Percentiles rank a stretch among this genome's conserved stretches.
Conservation (phyloP, 75 land plant genomes). For the Cryptomeria japonica region DNA sequence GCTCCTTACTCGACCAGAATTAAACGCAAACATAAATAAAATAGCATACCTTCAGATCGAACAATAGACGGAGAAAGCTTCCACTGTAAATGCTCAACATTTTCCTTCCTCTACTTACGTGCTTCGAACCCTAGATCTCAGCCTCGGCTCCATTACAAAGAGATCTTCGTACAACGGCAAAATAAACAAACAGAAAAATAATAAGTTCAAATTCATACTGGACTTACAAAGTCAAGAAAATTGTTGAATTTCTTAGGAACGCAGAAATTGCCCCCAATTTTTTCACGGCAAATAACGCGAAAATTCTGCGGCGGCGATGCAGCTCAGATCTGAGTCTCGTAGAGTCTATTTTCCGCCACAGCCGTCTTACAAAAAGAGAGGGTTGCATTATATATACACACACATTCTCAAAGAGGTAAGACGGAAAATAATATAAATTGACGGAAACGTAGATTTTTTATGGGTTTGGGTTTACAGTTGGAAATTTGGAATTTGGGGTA, state of each 20-base stretch:
- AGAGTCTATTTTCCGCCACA: not conserved
- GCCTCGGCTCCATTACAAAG: not conserved
- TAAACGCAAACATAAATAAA: too few relatives aligned
- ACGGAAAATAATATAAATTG: not conserved
- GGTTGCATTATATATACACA: not conserved
- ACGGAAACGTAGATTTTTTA: not conserved
- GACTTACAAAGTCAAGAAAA: too few relatives aligned
- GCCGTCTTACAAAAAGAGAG: not conserved
- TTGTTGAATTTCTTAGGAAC: too few relatives aligned
- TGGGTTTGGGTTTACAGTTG: not conserved
- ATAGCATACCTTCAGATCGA: not conserved
- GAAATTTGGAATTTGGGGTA: not conserved
- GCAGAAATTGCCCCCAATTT: not conserved
- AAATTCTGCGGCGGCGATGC: not conserved
- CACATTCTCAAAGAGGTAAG: too few relatives aligned
- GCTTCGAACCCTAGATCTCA: not conserved
- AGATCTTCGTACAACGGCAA: not conserved
- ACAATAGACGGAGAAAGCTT: not conserved
- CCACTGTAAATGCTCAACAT: not conserved
- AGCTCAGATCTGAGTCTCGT: not conserved
- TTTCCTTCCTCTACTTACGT: not conserved
- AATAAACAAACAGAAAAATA: too few relatives aligned
- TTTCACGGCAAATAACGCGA: not conserved
- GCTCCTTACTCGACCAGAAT: too few relatives aligned
- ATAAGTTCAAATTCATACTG: too few relatives aligned